phyloP scores from a whole-genome alignment of 192 early-diverging fungal genomes.

The Coemansia sp. region DNA sequence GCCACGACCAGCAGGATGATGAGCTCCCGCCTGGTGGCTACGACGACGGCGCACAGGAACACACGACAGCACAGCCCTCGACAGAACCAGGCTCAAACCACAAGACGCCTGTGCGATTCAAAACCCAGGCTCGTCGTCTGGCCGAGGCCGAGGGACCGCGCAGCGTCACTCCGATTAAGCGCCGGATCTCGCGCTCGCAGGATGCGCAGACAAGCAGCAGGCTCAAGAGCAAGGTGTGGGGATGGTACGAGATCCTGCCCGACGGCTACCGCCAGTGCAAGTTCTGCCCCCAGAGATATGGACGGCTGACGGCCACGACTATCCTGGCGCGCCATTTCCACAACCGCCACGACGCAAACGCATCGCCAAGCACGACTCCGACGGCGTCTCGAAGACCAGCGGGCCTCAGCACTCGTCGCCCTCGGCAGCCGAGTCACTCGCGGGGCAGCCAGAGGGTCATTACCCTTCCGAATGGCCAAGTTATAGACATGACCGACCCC shows the following conservation, averaged over 20 bases:
- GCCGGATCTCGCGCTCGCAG: constrained; percentile 14
- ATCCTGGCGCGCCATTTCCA: constrained; percentile 52
- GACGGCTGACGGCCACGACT: constrained; percentile 51
- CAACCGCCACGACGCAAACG: constrained; percentile 41
- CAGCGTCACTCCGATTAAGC: constrained; percentile 35
- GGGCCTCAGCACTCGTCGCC: neutral
- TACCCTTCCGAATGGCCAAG: constrained; percentile 4
- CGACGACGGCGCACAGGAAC: neutral
- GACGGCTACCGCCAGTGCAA: constrained; percentile 50
- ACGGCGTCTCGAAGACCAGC: constrained; percentile 18
- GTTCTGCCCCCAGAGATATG: constrained; percentile 50
- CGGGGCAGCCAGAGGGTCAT: constrained; percentile 4
- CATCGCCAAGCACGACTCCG: constrained; percentile 17
- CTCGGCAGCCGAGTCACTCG: constrained; percentile 2
- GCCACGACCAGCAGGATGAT: too few relatives aligned
- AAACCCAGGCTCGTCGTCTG: constrained; percentile 18
- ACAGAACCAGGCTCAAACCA: neutral
- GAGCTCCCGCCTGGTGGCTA: constrained; percentile 9
- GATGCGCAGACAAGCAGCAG: constrained; percentile 30
- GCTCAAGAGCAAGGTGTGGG: constrained; percentile 55
- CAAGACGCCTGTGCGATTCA: constrained; percentile 23
- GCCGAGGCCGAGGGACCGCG: constrained; percentile 7
- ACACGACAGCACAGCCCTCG: constrained; percentile 6
- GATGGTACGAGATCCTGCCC: constrained; percentile 47
- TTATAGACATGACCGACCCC: constrained; percentile 28